phyloP scores from a whole-genome alignment of 2,329 filamentous ascomycete genomes.

The Sclerotinia minor region DNA sequence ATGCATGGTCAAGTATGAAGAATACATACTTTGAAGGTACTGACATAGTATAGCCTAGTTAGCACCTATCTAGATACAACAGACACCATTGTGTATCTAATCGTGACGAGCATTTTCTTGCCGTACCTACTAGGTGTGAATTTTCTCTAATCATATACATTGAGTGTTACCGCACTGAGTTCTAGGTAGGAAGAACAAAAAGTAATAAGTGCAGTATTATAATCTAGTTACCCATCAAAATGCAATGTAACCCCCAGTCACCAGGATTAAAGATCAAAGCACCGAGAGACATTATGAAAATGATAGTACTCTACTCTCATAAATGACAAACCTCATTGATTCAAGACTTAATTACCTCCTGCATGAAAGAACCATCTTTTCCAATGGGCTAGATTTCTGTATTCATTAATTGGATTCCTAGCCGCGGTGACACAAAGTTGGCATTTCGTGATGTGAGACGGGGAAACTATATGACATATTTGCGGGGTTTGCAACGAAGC shows the following conservation, averaged over 20 bases:
- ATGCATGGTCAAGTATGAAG: neutral
- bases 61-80: too few species aligned
- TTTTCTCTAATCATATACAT: too few species aligned
- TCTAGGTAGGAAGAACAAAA: neutral
- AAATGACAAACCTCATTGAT: neutral
- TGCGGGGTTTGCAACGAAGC: conserved; percentile 17
- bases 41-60: neutral
- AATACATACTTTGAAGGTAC: neutral
- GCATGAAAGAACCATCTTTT: neutral
- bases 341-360: too few species aligned
- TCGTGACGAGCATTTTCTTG: too few species aligned
- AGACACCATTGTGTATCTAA: too few species aligned
- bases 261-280: neutral
- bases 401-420: neutral
- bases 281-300: neutral
- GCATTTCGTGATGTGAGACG: neutral
- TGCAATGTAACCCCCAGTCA: neutral
- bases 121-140: too few species aligned
- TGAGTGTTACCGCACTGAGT: neutral
- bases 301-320: neutral
- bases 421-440: neutral
- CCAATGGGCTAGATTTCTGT: neutral
- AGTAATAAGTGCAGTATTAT: neutral
- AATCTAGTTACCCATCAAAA: neutral
- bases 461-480: neutral